Evolutionary conservation across 2,329 filamentous ascomycete species (phyloP).

Genomic region (Fusarium setosum): DNA sequence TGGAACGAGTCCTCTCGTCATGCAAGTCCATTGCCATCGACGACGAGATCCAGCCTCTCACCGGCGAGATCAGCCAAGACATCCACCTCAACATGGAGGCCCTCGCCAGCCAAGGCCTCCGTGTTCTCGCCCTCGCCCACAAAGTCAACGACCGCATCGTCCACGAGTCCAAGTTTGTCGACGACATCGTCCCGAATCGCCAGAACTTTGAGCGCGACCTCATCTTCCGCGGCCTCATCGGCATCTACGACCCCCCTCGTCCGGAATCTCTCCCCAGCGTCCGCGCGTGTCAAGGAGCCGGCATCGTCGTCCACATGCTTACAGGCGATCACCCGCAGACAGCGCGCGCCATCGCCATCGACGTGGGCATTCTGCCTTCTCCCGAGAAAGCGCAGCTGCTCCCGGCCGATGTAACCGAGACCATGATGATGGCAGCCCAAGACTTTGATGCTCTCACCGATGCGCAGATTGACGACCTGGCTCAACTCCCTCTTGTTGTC

Average conservation of each 20-base stretch:
- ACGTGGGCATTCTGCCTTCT: slow-evolving; percentile 68
- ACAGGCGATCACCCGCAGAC: slow-evolving; percentile 73
- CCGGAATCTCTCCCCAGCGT: slow-evolving; percentile 69
- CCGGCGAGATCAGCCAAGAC: slow-evolving; percentile 56
- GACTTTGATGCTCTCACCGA: slow-evolving; percentile 73
- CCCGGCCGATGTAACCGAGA: slow-evolving; percentile 61
- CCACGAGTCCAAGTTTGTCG: slow-evolving; percentile 44
- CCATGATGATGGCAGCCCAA: slow-evolving; percentile 71
- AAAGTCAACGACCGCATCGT: slow-evolving; percentile 22
- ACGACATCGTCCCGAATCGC: slow-evolving; percentile 32
- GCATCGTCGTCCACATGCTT: slow-evolving; percentile 72
- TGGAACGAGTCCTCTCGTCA: slow-evolving; percentile 72
- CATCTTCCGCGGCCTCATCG: slow-evolving; percentile 72
- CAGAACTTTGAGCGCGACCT: slow-evolving; percentile 63
- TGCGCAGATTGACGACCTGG: slow-evolving; percentile 69
- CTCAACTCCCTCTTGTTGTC: slow-evolving; percentile 73
- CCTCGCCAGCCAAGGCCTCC: slow-evolving; percentile 70
- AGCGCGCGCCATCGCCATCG: slow-evolving; percentile 68
- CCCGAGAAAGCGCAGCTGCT: slow-evolving; percentile 51
- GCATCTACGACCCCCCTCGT: slow-evolving; percentile 75
- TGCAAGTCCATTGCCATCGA: slow-evolving; percentile 62
- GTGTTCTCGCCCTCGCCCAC: slow-evolving; percentile 71
- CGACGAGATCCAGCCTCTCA: slow-evolving; percentile 49
- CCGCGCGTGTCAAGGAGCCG: slow-evolving; percentile 65
- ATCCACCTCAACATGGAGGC: slow-evolving; percentile 74